Evolutionary conservation across 768 basidiomycete genomes (phyloP).

Genomic region (Steccherinum ochraceum): DNA sequence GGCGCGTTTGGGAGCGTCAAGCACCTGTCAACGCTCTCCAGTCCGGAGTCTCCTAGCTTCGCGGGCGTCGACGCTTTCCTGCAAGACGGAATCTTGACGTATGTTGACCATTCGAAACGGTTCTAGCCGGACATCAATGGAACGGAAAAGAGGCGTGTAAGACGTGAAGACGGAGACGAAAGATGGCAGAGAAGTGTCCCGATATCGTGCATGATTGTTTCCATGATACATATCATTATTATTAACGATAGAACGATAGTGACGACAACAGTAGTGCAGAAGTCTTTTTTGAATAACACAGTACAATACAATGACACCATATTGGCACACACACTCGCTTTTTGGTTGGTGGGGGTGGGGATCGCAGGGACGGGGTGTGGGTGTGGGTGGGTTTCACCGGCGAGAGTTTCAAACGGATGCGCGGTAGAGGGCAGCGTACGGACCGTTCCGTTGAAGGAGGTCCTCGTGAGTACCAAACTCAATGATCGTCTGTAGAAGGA

Average conservation of each 20-base stretch:
- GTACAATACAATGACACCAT: background rate
- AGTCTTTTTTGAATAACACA: background rate
- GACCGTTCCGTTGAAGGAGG: slow-evolving; percentile 49
- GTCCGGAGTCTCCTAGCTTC: slow-evolving; percentile 37
- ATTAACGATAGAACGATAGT: slow-evolving; percentile 9
- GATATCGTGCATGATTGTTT: background rate
- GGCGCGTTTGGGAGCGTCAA: slow-evolving; percentile 70
- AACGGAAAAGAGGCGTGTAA: too few relatives aligned
- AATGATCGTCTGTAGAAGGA: slow-evolving; percentile 48
- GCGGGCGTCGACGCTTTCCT: slow-evolving; percentile 60
- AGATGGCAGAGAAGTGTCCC: too few relatives aligned
- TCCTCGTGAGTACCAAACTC: slow-evolving; percentile 75
- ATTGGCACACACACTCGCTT: too few relatives aligned
- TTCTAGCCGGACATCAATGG: slow-evolving; percentile 10
- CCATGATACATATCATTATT: slow-evolving; percentile 9
- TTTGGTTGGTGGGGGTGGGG: too few relatives aligned
- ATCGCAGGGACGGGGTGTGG: too few relatives aligned
- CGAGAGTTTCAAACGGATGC: slow-evolving; percentile 49
- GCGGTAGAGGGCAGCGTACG: slow-evolving; percentile 64
- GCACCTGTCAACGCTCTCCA: slow-evolving; percentile 27
- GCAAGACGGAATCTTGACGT: slow-evolving; percentile 57
- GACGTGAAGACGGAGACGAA: background rate
- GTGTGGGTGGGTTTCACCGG: background rate
- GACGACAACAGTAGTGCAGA: slow-evolving; percentile 9
- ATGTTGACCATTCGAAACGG: slow-evolving; percentile 54